Base-by-base conservation (phyloP, 495 filamentous ascomycete genomes). In the Cladorrhinum samala region DNA sequence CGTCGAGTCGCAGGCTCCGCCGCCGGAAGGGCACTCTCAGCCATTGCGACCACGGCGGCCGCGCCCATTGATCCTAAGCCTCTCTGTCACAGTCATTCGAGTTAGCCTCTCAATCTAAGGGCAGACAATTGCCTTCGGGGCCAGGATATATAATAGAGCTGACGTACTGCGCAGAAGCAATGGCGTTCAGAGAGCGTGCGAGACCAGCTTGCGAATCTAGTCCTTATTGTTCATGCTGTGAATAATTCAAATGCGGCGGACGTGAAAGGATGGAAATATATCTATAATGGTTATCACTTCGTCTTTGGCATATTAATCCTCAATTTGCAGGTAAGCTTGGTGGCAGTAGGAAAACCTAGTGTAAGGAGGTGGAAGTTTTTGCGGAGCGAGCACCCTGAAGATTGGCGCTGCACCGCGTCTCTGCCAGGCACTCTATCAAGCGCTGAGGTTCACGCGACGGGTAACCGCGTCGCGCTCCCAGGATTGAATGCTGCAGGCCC, bases 1-100 rank as follows among this genome's bases (percentile, higher is more conserved):
- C 53, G 61, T 21, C 50, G 61, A 30, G 39, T 27, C 6, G 52
- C 39, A 6, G 33, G 24, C 19, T 43, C 56, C 23, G 49, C 44
- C 13, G 13, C 21, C 17, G 53, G 11, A 33, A 27, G 42, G 47
- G 49, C 51, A 50, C 59, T 56, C 3, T 59, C 59, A 42, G 56
- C 45, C 66, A 68, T 68, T 14, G 49, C 48, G 45, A 64, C 57
- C 39, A 65, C 56, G 20, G 57, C 59, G 6, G 27, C 11, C 6
- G 27, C 27, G 27, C 27, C 27, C 27, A 33, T 33, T 33, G 27
- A 33, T 33, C 11, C 11, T 33, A 11, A 33, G 27, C 5, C 27
- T 5, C 6, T 33, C 27, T 33, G 27, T 33, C 11, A 11, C 5
- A 33, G n/a, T n/a, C n/a, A n/a, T n/a, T n/a, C n/a, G n/a, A n/a